Base-by-base conservation (phyloP, 306 rosid genomes). In the Castanea sativa region DNA sequence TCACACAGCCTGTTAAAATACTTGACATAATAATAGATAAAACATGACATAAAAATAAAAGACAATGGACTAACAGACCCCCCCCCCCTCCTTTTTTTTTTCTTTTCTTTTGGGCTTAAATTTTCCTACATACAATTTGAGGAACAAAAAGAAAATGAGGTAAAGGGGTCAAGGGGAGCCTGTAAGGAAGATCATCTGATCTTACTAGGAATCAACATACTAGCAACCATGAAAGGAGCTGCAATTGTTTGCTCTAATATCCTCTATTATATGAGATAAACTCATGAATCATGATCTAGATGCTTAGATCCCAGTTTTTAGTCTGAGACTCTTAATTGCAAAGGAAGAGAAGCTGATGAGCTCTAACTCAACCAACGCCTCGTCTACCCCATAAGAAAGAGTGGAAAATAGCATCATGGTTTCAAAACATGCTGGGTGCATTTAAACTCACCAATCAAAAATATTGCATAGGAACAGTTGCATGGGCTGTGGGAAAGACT, bases 51-150 rank as follows among this genome's bases (percentile, higher is more conserved):
- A 41, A 41, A 8, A 41, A 41, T 41, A 41, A 41, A 41, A 41
- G 11, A 38, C 45, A 38, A 7, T 38, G 11, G 12, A 41, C 45
- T 41, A 41, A 41, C 11, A 41, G 45, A 41, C 10, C 43, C 11
- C 45, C 11, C 11, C 0, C 2, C 43, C 43, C 41, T 8, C 0
- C 8, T 0, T 0, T 6, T 6, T 1, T 7, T 38, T 7, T 38
- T 8, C 11, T 38, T 38, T 38, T 38, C 11, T 38, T 58, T 58
- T 58, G 64, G 64, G 30, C 15, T 63, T 41, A 41, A 41, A 41
- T 8, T 41, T 41, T 41, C 45, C 45, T 41, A 41, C 45, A 38
- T 38, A 41, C 12, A 41, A 41, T 41, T 41, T 41, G 53, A 49
- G 53, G 53, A 14, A 12, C 2, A 60, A 12, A 12, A 14, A 25